Conservation (phyloP, 768 basidiomycete genomes). For the Russula sp. region DNA sequence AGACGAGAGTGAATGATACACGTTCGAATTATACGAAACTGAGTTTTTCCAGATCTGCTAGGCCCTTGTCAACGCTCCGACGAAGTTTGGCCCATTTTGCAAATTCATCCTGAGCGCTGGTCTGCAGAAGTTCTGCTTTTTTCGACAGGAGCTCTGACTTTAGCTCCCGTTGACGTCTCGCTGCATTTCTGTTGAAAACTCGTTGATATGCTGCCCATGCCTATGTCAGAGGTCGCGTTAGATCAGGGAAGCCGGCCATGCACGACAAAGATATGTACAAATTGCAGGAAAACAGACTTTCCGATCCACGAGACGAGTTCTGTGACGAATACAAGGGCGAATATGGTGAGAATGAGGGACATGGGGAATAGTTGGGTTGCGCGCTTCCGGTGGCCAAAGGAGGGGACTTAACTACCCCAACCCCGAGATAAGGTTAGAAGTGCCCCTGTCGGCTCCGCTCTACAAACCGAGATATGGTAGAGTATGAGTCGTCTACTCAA, state of each 20-base stretch:
- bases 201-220: conserved; percentile 68
- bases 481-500: not conserved
- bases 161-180: conserved; percentile 61
- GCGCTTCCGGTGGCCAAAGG: not conserved
- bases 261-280: conserved; percentile 50
- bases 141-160: conserved; percentile 76
- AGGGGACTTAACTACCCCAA: conserved; percentile 16
- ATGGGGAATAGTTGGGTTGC: conserved; percentile 39
- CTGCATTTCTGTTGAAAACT: conserved; percentile 56
- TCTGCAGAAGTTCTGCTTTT: conserved; percentile 83
- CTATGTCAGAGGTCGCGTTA: conserved; percentile 41
- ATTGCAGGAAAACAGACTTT: conserved; percentile 73
- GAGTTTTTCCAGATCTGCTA: conserved; percentile 86
- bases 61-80: conserved; percentile 85
- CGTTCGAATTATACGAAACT: conserved; percentile 54
- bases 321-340: conserved; percentile 75
- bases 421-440: conserved; percentile 10
- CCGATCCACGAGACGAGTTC: conserved; percentile 89
- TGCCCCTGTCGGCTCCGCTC: not conserved
- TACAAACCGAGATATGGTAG: not conserved
- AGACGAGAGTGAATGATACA: not conserved
- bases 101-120: conserved; percentile 96
- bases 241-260: not conserved
- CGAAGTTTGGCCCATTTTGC: conserved; percentile 97
- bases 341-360: conserved; percentile 80